Evolutionary conservation across 2,329 filamentous ascomycete genomes (phyloP).

Genomic region (Elsinoe perseae): DNA sequence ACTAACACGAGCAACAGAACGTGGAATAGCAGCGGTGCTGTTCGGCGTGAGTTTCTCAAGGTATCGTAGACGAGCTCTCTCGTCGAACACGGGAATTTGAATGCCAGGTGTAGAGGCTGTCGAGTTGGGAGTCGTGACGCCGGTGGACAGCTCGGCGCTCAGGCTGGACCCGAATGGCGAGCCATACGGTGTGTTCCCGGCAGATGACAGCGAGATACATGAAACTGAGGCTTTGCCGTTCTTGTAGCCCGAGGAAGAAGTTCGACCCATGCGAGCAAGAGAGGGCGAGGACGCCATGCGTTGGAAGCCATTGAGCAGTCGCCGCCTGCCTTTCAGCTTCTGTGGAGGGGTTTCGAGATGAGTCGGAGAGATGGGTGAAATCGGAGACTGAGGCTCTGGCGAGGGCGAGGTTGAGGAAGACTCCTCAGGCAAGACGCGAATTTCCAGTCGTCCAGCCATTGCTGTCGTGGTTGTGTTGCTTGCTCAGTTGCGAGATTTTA

Average conservation of each 20-base stretch:
- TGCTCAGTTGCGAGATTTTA: not conserved
- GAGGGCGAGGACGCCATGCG: constrained; percentile 76
- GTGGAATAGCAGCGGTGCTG: constrained; percentile 48
- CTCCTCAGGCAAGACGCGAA: constrained; percentile 1
- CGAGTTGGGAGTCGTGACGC: constrained; percentile 49
- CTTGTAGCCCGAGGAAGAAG: constrained; percentile 60
- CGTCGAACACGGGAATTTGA: constrained; percentile 43
- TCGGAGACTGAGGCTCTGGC: not conserved
- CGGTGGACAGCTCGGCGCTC: constrained; percentile 49
- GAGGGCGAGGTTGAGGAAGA: not conserved
- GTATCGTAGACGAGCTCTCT: constrained; percentile 48
- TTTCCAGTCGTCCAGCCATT: constrained; percentile 1
- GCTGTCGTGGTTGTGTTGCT: not conserved
- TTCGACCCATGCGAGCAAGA: constrained; percentile 55
- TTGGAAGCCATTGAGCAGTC: constrained; percentile 65
- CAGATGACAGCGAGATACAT: constrained; percentile 53
- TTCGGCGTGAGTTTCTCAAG: constrained; percentile 41
- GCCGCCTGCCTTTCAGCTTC: constrained; percentile 61
- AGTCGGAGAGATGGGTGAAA: not conserved
- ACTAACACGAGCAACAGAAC: constrained; percentile 37
- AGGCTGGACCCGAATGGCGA: constrained; percentile 49
- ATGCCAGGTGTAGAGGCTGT: constrained; percentile 40
- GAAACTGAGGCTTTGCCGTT: constrained; percentile 57
- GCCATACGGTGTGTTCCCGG: constrained; percentile 40
- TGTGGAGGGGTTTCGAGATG: constrained; percentile 25